Evolutionary conservation across 2,329 filamentous ascomycete genomes (phyloP), one percentile per base, ranked within the genome.

Genomic region (Monosporascus cannonballus): DNA sequence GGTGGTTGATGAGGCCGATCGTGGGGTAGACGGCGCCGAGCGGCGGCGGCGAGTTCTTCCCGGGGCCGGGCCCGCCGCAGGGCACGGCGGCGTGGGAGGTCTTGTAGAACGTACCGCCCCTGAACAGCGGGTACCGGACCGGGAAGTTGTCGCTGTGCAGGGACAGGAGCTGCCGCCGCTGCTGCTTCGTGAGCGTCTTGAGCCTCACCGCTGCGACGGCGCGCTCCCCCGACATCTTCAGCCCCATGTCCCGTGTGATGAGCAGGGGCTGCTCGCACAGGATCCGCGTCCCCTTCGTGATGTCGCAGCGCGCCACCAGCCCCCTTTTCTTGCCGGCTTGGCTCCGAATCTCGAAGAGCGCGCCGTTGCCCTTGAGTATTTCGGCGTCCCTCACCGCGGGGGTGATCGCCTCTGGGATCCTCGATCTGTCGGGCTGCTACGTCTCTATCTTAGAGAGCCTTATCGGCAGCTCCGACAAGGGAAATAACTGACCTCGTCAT

Each of bases 221-320:
- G 9, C 30, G 9, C 7, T 30, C 3, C 8, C 56, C 24, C 22
- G 57, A 2, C 15, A 9, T 15, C 27, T 37, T 20, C 11, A 25
- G 42, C 5, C 47, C 5, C 46, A 47, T 48, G 30, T 15, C 49
- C 2, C 7, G 4, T 14, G 61, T 49, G 36, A 63, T 70, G 55
- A 76, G 59, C 41, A 74, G 59, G 3, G 72, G 67, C 6, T 61
- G 51, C 60, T 76, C 73, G 18, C 59, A 67, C 34, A 76, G 56
- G 51, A 76, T 69, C 24, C 68, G 62, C 11, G 68, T 73, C 45
- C 72, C 72, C 53, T 60, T 69, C 4, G 61, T 50, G 53, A 75
- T 73, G 47, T 67, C 56, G 30, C 55, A 48, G 7, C 41, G 64
- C 8, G 73, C 71, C 47, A 75, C 54, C 8, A 76, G 62, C 6